Percentiles rank a stretch among this genome's conserved stretches.
Conservation (phyloP, 2,329 filamentous ascomycete genomes). For the Coniella lustricola region DNA sequence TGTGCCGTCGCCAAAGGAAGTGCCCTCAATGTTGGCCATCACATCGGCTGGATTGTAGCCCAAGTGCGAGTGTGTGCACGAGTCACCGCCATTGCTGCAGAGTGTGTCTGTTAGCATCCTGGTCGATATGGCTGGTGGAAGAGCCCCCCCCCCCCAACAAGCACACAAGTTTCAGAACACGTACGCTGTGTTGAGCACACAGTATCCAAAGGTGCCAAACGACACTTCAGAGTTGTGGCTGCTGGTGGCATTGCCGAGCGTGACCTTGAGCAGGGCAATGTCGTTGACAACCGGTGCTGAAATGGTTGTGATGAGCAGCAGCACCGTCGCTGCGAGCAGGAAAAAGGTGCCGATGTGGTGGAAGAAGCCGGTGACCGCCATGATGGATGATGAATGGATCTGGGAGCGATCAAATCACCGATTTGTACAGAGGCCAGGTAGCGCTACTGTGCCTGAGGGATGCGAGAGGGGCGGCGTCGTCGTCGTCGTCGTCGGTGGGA, state of each 20-base stretch:
- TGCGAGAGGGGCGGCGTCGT: too few species aligned
- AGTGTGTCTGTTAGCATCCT: background rate
- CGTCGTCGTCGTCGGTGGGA: background rate
- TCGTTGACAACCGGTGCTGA: constrained; percentile 51
- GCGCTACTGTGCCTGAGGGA: too few species aligned
- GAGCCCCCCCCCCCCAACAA: background rate
- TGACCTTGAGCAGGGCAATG: constrained; percentile 47
- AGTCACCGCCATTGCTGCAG: constrained; percentile 29
- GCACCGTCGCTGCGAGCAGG: constrained; percentile 46
- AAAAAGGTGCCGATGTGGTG: constrained; percentile 53
- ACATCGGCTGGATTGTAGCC: constrained; percentile 49
- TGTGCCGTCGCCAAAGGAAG: constrained; percentile 35
- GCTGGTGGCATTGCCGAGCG: constrained; percentile 32
- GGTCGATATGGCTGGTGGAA: background rate
- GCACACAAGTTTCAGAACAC: background rate
- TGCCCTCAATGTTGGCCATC: constrained; percentile 31
- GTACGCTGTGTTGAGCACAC: constrained; percentile 26
- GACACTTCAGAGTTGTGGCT: constrained; percentile 31
- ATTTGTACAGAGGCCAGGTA: too few species aligned
- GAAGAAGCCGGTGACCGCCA: constrained; percentile 43
- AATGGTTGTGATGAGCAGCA: constrained; percentile 52
- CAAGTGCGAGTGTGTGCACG: constrained; percentile 40
- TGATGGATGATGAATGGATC: constrained; percentile 24
- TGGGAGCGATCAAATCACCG: too few species aligned
- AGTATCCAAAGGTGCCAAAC: constrained; percentile 58